Evolutionary conservation across 2,329 filamentous ascomycete genomes (phyloP).

Genomic region (Aspergillus uvarum): DNA sequence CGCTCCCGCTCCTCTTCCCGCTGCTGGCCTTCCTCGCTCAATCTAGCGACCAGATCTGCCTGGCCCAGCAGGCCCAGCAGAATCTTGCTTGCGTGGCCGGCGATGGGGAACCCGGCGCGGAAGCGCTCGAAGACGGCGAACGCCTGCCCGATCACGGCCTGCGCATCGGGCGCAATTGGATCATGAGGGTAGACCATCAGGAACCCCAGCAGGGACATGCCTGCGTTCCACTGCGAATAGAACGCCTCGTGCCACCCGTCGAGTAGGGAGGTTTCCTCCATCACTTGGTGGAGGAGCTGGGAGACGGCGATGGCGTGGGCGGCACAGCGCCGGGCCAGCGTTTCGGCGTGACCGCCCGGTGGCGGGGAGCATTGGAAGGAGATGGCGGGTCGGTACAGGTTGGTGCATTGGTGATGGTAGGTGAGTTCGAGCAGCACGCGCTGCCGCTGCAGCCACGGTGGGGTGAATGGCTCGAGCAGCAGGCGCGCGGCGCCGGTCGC

Average conservation of each 20-base stretch:
- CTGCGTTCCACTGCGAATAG: slow-evolving; percentile 31
- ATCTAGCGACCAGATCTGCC: slow-evolving; percentile 8
- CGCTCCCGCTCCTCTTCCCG: neutral
- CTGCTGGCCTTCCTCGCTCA: neutral
- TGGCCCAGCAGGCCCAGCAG: slow-evolving; percentile 17
- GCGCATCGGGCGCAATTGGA: slow-evolving; percentile 12
- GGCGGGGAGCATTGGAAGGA: neutral
- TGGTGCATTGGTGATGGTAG: neutral
- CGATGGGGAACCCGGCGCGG: slow-evolving; percentile 39
- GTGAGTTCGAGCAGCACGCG: slow-evolving; percentile 4
- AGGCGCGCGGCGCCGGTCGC: neutral
- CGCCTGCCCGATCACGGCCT: slow-evolving; percentile 37
- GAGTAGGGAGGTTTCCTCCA: slow-evolving; percentile 15
- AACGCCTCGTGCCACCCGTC: slow-evolving; percentile 32
- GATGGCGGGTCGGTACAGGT: slow-evolving; percentile 4
- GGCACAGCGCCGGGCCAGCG: neutral
- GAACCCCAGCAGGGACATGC: slow-evolving; percentile 38
- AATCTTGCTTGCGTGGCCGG: slow-evolving; percentile 33
- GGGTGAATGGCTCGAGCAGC: slow-evolving; percentile 2
- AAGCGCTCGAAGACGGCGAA: slow-evolving; percentile 39
- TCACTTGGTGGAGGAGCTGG: neutral
- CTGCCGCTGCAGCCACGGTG: slow-evolving; percentile 7
- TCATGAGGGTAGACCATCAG: slow-evolving; percentile 31
- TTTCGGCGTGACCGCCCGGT: neutral
- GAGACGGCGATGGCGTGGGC: neutral